Percentiles rank a stretch among this genome's conserved stretches.
Evolutionary conservation across 208 protist species (phyloP).

Genomic region (Lotmaria passim): DNA sequence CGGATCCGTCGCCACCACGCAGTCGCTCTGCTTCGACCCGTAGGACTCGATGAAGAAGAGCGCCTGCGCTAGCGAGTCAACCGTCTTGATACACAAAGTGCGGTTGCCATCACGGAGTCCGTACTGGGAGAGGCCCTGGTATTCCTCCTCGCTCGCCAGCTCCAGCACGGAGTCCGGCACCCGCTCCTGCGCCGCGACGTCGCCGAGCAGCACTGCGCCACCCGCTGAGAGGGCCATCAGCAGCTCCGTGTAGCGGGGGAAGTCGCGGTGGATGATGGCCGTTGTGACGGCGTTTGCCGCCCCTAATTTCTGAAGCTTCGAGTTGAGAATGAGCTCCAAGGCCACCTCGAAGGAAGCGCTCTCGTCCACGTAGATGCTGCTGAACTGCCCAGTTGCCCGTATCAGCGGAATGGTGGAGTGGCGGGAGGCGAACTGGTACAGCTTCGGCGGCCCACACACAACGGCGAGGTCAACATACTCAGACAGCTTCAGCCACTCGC

Average conservation of each 20-base stretch:
- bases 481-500: constrained; percentile 49
- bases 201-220: constrained; percentile 46
- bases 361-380: constrained; percentile 63
- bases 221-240: constrained; percentile 41
- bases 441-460: constrained; percentile 58
- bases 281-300: constrained; percentile 62
- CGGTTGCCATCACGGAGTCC: constrained; percentile 38
- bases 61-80: constrained; percentile 47
- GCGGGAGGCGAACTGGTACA: constrained; percentile 48
- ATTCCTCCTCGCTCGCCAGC: constrained; percentile 59
- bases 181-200: constrained; percentile 37
- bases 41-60: constrained; percentile 66
- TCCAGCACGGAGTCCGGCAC: constrained; percentile 42
- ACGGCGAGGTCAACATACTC: constrained; percentile 56
- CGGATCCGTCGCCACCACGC: constrained; percentile 54
- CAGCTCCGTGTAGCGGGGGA: constrained; percentile 60
- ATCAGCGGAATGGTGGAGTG: constrained; percentile 56
- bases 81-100: constrained; percentile 55
- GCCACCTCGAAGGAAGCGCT: constrained; percentile 59
- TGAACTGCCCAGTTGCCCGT: constrained; percentile 47
- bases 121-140: constrained; percentile 45
- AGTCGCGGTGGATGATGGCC: constrained; percentile 49
- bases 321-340: constrained; percentile 52
- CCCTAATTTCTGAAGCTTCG: constrained; percentile 49
- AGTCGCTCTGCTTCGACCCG: constrained; percentile 62